A percentile compares a stretch with the other conserved stretches of the same genome.
phyloP scores from a whole-genome alignment of 2,329 filamentous ascomycete genomes.

The Colletotrichum phormii region DNA sequence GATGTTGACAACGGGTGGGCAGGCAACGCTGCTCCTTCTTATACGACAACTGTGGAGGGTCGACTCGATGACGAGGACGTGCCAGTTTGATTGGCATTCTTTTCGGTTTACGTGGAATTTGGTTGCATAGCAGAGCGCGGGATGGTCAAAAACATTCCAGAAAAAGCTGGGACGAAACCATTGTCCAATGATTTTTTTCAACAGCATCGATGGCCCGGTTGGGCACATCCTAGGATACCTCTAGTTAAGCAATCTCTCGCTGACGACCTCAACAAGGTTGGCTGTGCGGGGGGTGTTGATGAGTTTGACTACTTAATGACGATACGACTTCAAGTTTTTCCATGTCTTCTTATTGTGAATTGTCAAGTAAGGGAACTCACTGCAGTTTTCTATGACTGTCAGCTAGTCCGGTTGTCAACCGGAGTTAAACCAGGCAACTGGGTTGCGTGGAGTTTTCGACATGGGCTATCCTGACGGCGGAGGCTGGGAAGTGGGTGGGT shows the following conservation, averaged over 20 bases:
- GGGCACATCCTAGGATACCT: constrained; percentile 6
- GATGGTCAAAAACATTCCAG: constrained; percentile 25
- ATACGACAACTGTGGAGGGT: background rate
- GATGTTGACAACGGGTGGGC: background rate
- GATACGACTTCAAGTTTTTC: constrained; percentile 1
- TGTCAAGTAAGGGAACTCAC: background rate
- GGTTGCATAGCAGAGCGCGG: constrained; percentile 39
- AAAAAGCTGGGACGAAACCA: constrained; percentile 21
- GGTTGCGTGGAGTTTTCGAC: background rate
- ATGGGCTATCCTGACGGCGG: background rate
- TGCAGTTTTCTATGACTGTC: background rate
- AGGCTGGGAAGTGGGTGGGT: background rate
- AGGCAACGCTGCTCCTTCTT: constrained; percentile 15
- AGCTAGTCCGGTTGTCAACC: background rate
- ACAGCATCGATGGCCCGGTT: constrained; percentile 16
- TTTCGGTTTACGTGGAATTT: constrained; percentile 30
- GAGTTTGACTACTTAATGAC: constrained; percentile 16
- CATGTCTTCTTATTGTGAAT: background rate
- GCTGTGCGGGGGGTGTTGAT: background rate
- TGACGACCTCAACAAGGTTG: background rate
- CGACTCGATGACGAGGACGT: background rate
- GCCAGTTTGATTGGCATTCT: constrained; percentile 2
- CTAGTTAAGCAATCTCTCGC: background rate
- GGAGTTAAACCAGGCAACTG: background rate
- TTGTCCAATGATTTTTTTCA: constrained; percentile 10